Base-by-base conservation (phyloP, 495 filamentous ascomycete genomes). In the Astrothelium macrocarpum region DNA sequence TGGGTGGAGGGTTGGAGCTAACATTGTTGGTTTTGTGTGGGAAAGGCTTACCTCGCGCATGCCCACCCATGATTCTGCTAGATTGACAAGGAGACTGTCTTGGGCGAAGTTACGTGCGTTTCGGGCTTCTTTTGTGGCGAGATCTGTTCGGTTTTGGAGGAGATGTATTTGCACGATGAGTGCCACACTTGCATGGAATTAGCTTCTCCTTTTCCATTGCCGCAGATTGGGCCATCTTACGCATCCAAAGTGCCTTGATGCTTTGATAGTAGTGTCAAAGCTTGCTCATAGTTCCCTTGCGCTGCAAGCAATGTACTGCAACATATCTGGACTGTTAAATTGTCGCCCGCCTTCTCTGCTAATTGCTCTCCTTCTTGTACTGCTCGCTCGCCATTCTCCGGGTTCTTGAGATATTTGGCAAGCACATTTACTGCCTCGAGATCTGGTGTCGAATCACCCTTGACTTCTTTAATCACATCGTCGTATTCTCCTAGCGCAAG, bases 51-150 rank as follows among this genome's bases (percentile, higher is more conserved):
- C 91, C 75, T 94, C 74, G 71, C 93, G 80, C 77, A 97, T 74
- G 5, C 90, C 93, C 70, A 96, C 87, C 93, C 93, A 98, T 11
- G 89, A 90, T 75, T 98, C 94, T 36, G 91, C 93, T 62, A 98
- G 74, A 73, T 98, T 98, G 65, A 97, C 89, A 43, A 97, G 82
- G 32, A 97, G 77, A 68, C 87, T 94, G 73, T 98, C 94, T 76
- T 98, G 94, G 3, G 91, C 94, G 90, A 91, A 97, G 73, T 90
- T 86, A 74, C 91, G 84, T 28, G 94, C 94, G n/a, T 87, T 85
- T 59, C 86, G 78, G 16, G 96, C 90, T 73, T 96, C 92, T 75
- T 96, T 95, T 4, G 89, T 68, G 2, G 94, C 94, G 34, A 97
- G 82, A 71, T 97, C 93, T 63, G 84, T 85, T 36, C 93, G 84